These are phyloP conservation scores for Escallonia rubra DNA, from an alignment of 129 eudicot genomes.

Conservation along the genomic window DNA sequence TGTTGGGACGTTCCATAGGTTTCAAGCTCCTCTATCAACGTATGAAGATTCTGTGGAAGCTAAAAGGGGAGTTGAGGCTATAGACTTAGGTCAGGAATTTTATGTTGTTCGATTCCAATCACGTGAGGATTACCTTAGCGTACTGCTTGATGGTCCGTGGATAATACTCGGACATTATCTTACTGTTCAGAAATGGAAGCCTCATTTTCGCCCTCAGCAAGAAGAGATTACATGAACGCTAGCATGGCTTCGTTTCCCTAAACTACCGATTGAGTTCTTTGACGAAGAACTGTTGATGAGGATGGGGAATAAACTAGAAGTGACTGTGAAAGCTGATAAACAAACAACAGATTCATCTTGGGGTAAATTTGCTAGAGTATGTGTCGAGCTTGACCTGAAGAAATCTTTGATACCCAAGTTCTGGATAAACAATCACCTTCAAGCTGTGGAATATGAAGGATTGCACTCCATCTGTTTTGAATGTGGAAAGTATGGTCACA, in stretches of 20 bases:
- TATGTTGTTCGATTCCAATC: no score
- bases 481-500: background rate
- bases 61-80: no score
- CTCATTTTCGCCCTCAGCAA: background rate
- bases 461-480: background rate
- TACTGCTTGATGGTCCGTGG: background rate
- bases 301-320: background rate
- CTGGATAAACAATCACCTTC: background rate
- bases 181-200: background rate
- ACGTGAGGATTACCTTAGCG: no score
- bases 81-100: no score
- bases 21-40: no score
- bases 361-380: background rate
- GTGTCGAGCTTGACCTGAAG: background rate
- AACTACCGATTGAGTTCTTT: background rate
- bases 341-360: background rate
- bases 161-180: background rate
- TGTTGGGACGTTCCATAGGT: no score
- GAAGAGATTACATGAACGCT: background rate
- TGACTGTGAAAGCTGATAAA: background rate
- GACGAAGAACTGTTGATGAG: background rate
- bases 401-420: background rate
- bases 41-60: no score
- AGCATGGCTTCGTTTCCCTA: background rate
- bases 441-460: background rate